Evolutionary conservation across 352 stramenopile species (phyloP), one percentile per base, ranked within the genome.

Genomic region (Globisporangium nodosum): DNA sequence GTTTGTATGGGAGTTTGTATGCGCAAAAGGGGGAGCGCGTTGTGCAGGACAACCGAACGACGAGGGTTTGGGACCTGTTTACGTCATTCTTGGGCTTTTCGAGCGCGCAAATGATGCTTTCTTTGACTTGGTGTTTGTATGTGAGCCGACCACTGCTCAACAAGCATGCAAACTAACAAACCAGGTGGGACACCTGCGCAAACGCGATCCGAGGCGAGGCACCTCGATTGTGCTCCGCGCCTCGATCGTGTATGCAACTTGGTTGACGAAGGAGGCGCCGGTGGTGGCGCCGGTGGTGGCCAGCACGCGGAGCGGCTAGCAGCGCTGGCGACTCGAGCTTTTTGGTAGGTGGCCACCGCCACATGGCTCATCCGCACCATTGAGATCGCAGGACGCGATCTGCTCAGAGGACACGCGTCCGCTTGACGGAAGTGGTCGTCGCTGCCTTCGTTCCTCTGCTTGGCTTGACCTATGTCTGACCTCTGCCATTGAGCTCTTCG

Each of bases 61-160:
- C 16, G 13, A 37, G 51, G 51, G 51, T 47, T 56, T 47, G 18
- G n/a, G 1, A 0, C 4, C 0, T 33, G 51, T 56, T 56, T 56
- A 56, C 51, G 51, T 56, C 51, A 56, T 47, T 56, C 20, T 3
- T 11, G 3, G 7, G 37, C 20, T 0, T 35, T 33, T 56, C 46
- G n/a, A 20, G 6, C 20, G 9, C 9, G 21, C 24, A 39, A 20
- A 39, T 49, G 16, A 49, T 24, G 18, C 43, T 18, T 5, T 30
- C n/a, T 24, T 30, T 49, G 18, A 37, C 48, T 40, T 15, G 27
- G 12, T 1, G n/a, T 40, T 52, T 52, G 48, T 52, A 52, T 40
- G 8, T 5, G 31, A 35, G 33, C 43, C n/a, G 16, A 24, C 21
- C 21, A 15, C 11, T 49, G 18, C 18, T 48, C 42, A 13, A 42